These are phyloP conservation scores for Chenopodium formosanum DNA, from an alignment of 148 eudicot genomes.

Conservation along the genomic window DNA sequence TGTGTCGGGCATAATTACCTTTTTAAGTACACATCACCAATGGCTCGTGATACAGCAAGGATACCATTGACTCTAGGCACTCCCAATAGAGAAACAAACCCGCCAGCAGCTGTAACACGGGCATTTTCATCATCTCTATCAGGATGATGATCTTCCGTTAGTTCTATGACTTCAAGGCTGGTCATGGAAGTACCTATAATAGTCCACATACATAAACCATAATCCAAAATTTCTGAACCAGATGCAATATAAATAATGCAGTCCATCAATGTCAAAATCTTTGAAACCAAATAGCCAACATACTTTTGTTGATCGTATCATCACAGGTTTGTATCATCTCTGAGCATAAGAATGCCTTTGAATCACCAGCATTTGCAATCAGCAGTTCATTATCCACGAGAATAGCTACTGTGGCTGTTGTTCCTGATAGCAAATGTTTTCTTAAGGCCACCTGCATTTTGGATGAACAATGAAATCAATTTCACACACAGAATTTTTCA, in stretches of 20 bases:
- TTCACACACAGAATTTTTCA: neutral
- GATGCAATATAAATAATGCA: neutral
- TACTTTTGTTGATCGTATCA: neutral
- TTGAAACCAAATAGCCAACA: neutral
- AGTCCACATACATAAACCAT: neutral
- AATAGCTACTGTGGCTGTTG: conserved; percentile 36
- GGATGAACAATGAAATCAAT: neutral
- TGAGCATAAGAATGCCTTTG: conserved; percentile 56
- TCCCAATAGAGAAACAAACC: conserved; percentile 28
- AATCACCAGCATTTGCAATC: conserved; percentile 54
- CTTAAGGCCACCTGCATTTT: conserved; percentile 15
- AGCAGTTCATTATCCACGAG: conserved; percentile 36
- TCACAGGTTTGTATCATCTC: conserved; percentile 9
- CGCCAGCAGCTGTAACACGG: conserved; percentile 21
- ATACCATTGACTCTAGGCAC: conserved; percentile 58
- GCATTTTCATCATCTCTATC: conserved; percentile 22
- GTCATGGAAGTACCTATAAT: neutral
- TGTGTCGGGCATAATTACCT: conserved; percentile 28
- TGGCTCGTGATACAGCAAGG: conserved; percentile 51
- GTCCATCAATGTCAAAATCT: neutral
- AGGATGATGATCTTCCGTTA: conserved; percentile 27
- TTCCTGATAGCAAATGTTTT: conserved; percentile 15
- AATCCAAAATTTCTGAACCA: neutral
- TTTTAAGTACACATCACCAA: conserved; percentile 40
- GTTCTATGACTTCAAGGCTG: conserved; percentile 7